Percentiles rank a stretch among this genome's conserved stretches.
Evolutionary conservation across 2,329 filamentous ascomycete genomes (phyloP).

Genomic region (Penicillium sp.): DNA sequence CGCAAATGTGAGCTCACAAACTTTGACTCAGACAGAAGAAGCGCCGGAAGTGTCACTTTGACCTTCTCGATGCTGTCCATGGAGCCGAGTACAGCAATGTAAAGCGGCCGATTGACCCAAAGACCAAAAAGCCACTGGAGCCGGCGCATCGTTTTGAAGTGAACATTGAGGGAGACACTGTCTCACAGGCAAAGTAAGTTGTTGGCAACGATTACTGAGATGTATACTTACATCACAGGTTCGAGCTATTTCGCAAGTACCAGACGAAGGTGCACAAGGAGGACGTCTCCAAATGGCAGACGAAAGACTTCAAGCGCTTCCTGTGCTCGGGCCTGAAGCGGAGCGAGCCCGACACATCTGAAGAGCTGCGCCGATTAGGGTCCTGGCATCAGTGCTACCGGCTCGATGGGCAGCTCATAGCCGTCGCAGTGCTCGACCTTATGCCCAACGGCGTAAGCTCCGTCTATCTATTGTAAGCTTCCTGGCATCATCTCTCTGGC

Average conservation of each 20-base stretch:
- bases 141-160: constrained; percentile 56
- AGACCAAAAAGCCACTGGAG: constrained; percentile 49
- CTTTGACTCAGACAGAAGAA: constrained; percentile 46
- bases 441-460: constrained; percentile 54
- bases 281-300: constrained; percentile 48
- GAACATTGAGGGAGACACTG: constrained; percentile 52
- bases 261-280: constrained; percentile 54
- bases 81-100: constrained; percentile 51
- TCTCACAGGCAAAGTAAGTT: constrained; percentile 52
- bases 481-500: too few species aligned
- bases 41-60: constrained; percentile 48
- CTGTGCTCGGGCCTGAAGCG: constrained; percentile 53
- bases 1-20: not conserved
- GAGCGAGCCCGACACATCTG: constrained; percentile 39
- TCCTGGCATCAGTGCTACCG: constrained; percentile 59
- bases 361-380: constrained; percentile 50
- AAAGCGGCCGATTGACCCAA: constrained; percentile 50
- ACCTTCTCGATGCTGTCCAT: constrained; percentile 48
- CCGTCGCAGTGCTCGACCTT: constrained; percentile 54
- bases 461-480: constrained; percentile 54
- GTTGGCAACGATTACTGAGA: not conserved
- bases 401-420: constrained; percentile 54
- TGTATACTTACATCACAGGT: constrained; percentile 34
- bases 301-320: constrained; percentile 52
- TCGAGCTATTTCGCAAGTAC: constrained; percentile 53